These are phyloP conservation scores for Panellus pusillus DNA, from an alignment of 768 basidiomycete genomes.

Conservation along the genomic window DNA sequence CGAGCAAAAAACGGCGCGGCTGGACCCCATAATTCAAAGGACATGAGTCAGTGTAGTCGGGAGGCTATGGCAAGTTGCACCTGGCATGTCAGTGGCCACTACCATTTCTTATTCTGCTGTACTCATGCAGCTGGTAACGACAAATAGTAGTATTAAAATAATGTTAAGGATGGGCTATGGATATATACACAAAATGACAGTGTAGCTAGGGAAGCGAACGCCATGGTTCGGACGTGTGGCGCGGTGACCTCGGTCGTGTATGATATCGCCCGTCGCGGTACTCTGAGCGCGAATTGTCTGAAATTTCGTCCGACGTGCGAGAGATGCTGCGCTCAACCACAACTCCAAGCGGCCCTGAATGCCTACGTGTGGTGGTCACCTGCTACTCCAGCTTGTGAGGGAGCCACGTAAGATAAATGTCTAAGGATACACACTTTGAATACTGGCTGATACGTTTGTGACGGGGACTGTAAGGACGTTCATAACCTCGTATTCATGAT, in stretches of 20 bases:
- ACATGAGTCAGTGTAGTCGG: too few species aligned
- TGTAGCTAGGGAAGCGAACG: conserved; percentile 8
- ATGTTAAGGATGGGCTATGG: too few species aligned
- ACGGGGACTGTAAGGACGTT: not conserved
- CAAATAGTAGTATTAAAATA: too few species aligned
- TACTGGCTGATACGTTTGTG: conserved; percentile 1
- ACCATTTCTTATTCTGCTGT: too few species aligned
- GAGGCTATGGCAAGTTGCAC: too few species aligned
- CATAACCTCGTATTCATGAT: too few species aligned
- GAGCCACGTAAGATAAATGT: not conserved
- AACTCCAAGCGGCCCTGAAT: not conserved
- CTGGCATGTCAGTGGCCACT: too few species aligned
- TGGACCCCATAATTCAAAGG: too few species aligned
- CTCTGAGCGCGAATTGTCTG: not conserved
- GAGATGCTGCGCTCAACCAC: not conserved
- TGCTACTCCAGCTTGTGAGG: not conserved
- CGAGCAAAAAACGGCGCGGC: too few species aligned
- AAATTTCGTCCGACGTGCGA: conserved; percentile 9
- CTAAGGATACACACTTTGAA: conserved; percentile 1
- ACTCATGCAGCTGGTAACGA: too few species aligned
- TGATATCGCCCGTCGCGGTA: conserved; percentile 1
- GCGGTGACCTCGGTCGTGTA: not conserved
- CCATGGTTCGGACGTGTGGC: not conserved
- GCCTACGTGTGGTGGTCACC: too few species aligned
- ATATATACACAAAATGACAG: not conserved